Base-by-base conservation (phyloP, 1,139 yeast genomes). In the Scheffersomyces segobiensis region DNA sequence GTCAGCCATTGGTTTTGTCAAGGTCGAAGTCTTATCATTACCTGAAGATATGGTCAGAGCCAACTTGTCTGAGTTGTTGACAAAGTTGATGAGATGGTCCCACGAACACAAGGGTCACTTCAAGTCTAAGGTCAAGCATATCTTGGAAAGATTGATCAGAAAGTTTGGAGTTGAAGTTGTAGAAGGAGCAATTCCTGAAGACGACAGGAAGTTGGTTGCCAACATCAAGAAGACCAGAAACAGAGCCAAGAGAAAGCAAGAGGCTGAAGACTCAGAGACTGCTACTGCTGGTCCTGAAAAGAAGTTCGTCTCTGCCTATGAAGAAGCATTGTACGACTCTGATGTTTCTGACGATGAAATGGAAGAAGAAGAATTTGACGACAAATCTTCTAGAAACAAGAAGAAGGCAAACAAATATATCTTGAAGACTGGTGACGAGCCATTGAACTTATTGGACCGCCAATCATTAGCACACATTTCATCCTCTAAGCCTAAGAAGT, bases 81-180 rank as follows among this genome's bases (percentile, higher is more conserved):
- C 83, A 49, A 88, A 91, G 67, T 81, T 95, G 67, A 81, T 95
- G 84, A 87, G 87, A 64, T 93, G 98, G 96, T 91, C 97, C 51
- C 96, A 92, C 72, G 98, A 93, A 72, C 98, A 93, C 75, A 91
- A 91, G 68, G 96, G 96, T 50, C 97, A 93, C 70, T 93, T 96
- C 82, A 92, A 91, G 72, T 85, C 93, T 39, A 93, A 91, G 74
- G 96, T 95, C 52, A 92, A 92, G 77, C 98, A 95, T 69, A 89
- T 95, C 61, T 80, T 95, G 62, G 99, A 95, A 79, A 86, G 99
- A 69, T 80, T 95, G 68, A 85, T 95, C 57, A 86, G 99, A 73
- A 88, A 93, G 69, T 93, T 91, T 70, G 98, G 99, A 19, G 84
- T 86, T 63, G 98, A 93, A 49, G 84, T 79, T 49, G 84, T 95